Evolutionary conservation across 495 filamentous ascomycete genomes (phyloP).

Genomic region (Podospora fimiseda): DNA sequence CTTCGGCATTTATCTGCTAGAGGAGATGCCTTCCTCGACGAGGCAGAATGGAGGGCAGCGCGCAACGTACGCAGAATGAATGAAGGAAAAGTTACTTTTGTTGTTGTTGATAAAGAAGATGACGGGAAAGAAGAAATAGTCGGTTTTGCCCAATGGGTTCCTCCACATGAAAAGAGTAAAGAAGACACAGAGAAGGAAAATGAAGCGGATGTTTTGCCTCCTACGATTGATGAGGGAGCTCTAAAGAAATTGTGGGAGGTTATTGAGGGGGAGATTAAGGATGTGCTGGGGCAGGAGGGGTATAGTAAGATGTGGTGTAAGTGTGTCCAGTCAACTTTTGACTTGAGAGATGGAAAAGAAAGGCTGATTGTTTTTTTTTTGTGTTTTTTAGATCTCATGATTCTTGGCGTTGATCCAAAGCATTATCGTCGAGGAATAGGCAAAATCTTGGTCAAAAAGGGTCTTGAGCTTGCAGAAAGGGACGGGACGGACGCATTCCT

Average conservation of each 20-base stretch:
- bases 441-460: conserved; percentile 18
- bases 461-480: conserved; percentile 13
- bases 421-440: conserved; percentile 23
- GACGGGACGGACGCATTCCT: conserved; percentile 13
- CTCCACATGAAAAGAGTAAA: background rate
- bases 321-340: too few relatives aligned
- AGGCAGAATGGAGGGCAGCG: conserved; percentile 15
- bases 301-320: conserved; percentile 24
- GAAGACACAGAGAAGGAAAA: background rate
- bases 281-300: conserved; percentile 12
- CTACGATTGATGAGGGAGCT: conserved; percentile 8
- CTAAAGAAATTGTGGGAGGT: background rate
- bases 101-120: conserved; percentile 18
- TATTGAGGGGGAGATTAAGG: conserved; percentile 6
- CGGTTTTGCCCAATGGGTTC: conserved; percentile 23
- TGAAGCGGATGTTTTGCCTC: background rate
- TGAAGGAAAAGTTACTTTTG: conserved; percentile 14
- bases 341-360: background rate
- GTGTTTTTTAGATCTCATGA: conserved; percentile 13
- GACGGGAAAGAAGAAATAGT: conserved; percentile 8
- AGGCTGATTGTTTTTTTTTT: background rate
- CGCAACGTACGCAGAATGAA: conserved; percentile 12
- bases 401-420: conserved; percentile 16
- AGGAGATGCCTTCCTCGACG: conserved; percentile 7
- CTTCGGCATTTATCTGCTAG: conserved; percentile 3